These are phyloP conservation scores for baker's yeast (Saccharomyces cerevisiae) DNA, from an alignment of 805 yeast species.

Conservation along the genomic window DNA sequence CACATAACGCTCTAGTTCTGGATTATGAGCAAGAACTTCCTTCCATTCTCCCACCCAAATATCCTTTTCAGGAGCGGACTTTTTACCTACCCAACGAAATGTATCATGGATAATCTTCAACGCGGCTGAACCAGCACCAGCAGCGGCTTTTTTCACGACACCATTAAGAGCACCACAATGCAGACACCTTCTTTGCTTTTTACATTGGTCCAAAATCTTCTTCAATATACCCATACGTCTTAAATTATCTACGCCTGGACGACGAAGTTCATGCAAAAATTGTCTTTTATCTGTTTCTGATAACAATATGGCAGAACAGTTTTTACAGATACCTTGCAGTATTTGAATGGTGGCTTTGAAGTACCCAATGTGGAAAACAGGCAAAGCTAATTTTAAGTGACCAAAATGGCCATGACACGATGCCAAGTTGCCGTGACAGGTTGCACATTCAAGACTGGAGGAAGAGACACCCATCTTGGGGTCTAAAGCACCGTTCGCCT, in stretches of 20 bases:
- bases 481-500: constrained; percentile 80
- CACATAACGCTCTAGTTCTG: constrained; percentile 81
- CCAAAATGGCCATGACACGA: constrained; percentile 99
- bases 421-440: constrained; percentile 87
- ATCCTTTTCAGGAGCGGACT: constrained; percentile 71
- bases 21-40: constrained; percentile 62
- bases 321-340: constrained; percentile 83
- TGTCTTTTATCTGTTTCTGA: constrained; percentile 63
- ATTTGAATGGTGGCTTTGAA: constrained; percentile 86
- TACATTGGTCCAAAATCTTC: constrained; percentile 81
- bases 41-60: constrained; percentile 84
- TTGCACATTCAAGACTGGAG: constrained; percentile 74
- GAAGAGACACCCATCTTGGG: constrained; percentile 90
- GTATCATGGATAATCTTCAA: constrained; percentile 92
- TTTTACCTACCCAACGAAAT: constrained; percentile 91
- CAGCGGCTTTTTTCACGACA: constrained; percentile 92
- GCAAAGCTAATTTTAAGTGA: constrained; percentile 83
- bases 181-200: constrained; percentile 86
- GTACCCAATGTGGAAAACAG: constrained; percentile 96
- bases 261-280: constrained; percentile 69
- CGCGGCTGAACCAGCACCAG: constrained; percentile 88
- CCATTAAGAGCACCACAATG: constrained; percentile 87
- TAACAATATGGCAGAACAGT: constrained; percentile 69
- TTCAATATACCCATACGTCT: constrained; percentile 85
- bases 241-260: constrained; percentile 83